Conservation (phyloP, 2,329 filamentous ascomycete species). For the Pestalotiopsis sp. region DNA sequence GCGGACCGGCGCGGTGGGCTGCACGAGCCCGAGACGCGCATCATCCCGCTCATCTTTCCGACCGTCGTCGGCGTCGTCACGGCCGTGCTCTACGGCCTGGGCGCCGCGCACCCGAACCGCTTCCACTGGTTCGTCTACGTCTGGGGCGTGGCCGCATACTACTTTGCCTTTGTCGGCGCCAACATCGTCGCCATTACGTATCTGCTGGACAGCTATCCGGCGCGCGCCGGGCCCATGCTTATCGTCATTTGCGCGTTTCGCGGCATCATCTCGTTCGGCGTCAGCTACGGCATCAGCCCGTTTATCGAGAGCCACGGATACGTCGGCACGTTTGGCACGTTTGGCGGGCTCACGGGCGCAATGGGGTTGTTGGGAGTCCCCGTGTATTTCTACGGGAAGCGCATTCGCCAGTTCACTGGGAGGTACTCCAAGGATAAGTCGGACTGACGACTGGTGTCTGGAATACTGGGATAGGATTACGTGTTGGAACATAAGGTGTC, state of each 20-base stretch:
- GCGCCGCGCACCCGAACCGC: conserved; percentile 33
- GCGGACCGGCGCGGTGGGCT: conserved; percentile 39
- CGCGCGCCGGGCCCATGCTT: conserved; percentile 41
- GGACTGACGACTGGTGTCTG: neutral
- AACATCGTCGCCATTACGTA: conserved; percentile 48
- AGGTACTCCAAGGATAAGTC: conserved; percentile 20
- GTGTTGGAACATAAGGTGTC: neutral
- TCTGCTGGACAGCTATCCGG: conserved; percentile 45
- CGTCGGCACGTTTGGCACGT: conserved; percentile 34
- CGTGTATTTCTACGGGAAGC: conserved; percentile 33
- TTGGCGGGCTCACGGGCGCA: conserved; percentile 32
- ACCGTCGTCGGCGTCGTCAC: conserved; percentile 39
- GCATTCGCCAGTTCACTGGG: conserved; percentile 29
- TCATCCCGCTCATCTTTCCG: conserved; percentile 38
- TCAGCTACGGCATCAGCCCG: conserved; percentile 29
- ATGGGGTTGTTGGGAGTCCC: conserved; percentile 32
- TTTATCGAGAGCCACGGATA: conserved; percentile 31
- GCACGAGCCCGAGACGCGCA: conserved; percentile 42
- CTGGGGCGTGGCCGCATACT: conserved; percentile 28
- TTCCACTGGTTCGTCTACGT: conserved; percentile 38
- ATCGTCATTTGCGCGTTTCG: conserved; percentile 48
- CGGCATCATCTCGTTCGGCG: conserved; percentile 47
- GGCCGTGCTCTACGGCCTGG: conserved; percentile 39
- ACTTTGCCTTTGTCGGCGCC: conserved; percentile 41
- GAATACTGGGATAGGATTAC: neutral